Evolutionary conservation across 768 basidiomycete species (phyloP), one percentile per base, ranked within the genome.

Genomic region (Naganishia onofrii): DNA sequence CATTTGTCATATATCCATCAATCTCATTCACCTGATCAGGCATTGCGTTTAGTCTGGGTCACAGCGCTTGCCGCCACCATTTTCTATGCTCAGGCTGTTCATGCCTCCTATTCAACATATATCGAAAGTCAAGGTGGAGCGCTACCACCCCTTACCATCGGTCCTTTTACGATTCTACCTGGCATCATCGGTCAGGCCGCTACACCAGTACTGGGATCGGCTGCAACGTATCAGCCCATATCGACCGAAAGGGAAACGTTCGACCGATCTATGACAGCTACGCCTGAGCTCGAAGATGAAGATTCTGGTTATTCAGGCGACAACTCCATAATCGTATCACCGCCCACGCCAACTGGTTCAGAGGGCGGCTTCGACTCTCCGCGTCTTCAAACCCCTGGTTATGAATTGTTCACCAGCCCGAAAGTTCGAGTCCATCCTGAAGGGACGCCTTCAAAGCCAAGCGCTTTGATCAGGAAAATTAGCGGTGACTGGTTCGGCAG

Each of bases 401-500:
- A 38, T 2, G 60, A 63, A 26, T n/a, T 23, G 1, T 44, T 2
- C 17, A 42, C 42, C 38, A 63, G 7, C 26, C 60, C 36, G 15
- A 38, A 29, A 17, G 42, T 44, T 42, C 60, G 26, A 28, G 17
- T 9, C 9, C 13, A 63, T 23, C 8, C 60, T 5, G 60, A 44
- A 28, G 60, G 17, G 12, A 63, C 60, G 9, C 60, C 60, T 42
- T 34, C 60, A 19, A 63, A 42, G 38, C 38, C 60, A 17, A n/a
- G 60, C 21, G 38, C 38, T 17, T 19, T 63, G 21, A 51, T 51
- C 23, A 63, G 38, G 32, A 63, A 63, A 21, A 26, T 63, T 42
- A 63, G 60, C 23, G 60, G 60, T 8, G 60, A 63, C 6, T 63
- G 60, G 60, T 63, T 63, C 23, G 60, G 60, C 6, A 63, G 38